Base-by-base conservation (phyloP, 2,329 filamentous ascomycete genomes). In the Raffaelea ambrosiae region DNA sequence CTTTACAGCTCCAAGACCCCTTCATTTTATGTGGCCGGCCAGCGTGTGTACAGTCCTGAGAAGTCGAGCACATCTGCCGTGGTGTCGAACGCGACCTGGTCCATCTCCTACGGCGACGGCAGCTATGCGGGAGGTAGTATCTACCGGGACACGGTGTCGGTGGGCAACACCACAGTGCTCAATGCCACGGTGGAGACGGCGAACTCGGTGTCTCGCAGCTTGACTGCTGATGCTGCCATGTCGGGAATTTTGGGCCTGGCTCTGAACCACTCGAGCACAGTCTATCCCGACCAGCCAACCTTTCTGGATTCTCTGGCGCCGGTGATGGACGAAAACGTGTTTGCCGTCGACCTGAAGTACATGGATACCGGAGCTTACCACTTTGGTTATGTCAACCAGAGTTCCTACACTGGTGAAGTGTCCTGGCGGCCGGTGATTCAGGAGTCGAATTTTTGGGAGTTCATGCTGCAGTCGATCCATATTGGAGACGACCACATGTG, bases 211-310 rank as follows among this genome's bases (percentile, higher is more conserved):
- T 62, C 60, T 4, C 39, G 48, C 13, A 67, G 67, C n/a, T 50
- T 61, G 20, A 65, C 65, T 23, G 68, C 72, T 47, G 72, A 75
- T 48, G 48, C 59, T 3, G 67, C 61, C 35, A 63, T 75, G 55
- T 73, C 68, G 3, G 76, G 76, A 41, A 66, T 80, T 23, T 59
- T 79, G 51, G 76, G 76, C 18, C 63, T 80, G 11, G 71, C 71
- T 43, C 71, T 73, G 58, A 63, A 61, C 21, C 64, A 70, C 23
- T 59, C 67, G 19, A 72, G 67, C 54, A 70, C 70, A 43, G 66
- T 72, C 16, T 51, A 55, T 7, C 73, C 72, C 2, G 58, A 58
- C 0, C 66, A 68, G 51, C 67, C 67, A 4, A 66, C 67, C 3
- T 63, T 77, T 16, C 59, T 78, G 22, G 66, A 74, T 40, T 58